Conservation (phyloP, 1,284 basidiomycete species). For the Agroathelia rolfsii region DNA sequence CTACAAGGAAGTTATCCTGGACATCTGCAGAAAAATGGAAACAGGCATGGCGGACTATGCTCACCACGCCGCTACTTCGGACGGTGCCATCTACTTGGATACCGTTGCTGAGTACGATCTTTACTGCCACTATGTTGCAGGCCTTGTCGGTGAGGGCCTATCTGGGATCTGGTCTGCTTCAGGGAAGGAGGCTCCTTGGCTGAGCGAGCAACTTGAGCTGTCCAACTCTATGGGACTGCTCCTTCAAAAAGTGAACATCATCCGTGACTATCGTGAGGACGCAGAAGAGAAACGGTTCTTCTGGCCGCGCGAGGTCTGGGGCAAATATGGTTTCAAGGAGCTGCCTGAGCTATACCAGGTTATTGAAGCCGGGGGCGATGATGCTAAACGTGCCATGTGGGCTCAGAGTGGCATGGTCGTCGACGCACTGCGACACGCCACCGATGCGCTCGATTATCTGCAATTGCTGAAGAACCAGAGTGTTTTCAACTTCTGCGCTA, state of each 20-base stretch:
- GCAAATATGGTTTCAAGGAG: slow-evolving; percentile 60
- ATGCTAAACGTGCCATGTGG: slow-evolving; percentile 60
- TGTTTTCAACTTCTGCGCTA: slow-evolving; percentile 95
- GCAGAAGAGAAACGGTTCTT: slow-evolving; percentile 80
- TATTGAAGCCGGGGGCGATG: too few relatives aligned
- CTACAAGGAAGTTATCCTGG: slow-evolving; percentile 76
- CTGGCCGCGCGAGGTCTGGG: slow-evolving; percentile 96
- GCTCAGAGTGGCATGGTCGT: slow-evolving; percentile 84
- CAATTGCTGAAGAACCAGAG: slow-evolving; percentile 82
- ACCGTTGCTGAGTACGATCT: slow-evolving; percentile 85
- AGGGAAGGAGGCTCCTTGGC: slow-evolving; percentile 71
- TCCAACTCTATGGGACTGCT: slow-evolving; percentile 95
- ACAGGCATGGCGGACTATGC: slow-evolving; percentile 94
- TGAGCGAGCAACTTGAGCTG: slow-evolving; percentile 78
- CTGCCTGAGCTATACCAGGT: slow-evolving; percentile 52
- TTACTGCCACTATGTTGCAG: slow-evolving; percentile 98
- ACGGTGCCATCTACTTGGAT: slow-evolving; percentile 59
- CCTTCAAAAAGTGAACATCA: slow-evolving; percentile 98
- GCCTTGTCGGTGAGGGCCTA: slow-evolving; percentile 94
- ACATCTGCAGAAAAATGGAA: slow-evolving; percentile 83
- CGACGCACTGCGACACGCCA: slow-evolving; percentile 81
- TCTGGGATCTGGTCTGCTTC: slow-evolving; percentile 87
- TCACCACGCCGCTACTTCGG: slow-evolving; percentile 69
- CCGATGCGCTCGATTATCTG: slow-evolving; percentile 87
- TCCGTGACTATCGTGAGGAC: slow-evolving; percentile 93